These are phyloP conservation scores for Kondoa subrosea DNA, from an alignment of 768 basidiomycete genomes.

Conservation along the genomic window DNA sequence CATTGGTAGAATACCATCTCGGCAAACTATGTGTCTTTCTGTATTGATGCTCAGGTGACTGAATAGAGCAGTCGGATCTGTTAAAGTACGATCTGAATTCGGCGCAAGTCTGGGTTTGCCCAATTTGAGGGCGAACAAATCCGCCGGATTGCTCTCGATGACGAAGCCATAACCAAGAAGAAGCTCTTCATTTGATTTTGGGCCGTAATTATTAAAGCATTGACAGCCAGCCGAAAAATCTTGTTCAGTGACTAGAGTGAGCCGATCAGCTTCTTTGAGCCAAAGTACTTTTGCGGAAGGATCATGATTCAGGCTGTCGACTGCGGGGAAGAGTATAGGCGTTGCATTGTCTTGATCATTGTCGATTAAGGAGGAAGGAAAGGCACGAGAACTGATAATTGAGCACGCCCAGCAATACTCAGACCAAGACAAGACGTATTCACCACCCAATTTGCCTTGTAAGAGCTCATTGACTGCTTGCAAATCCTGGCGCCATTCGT, in stretches of 20 bases:
- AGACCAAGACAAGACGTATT: not conserved
- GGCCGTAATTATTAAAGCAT: slow-evolving; percentile 18
- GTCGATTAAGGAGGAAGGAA: slow-evolving; percentile 66
- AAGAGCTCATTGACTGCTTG: too few relatives aligned
- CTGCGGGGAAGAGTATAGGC: slow-evolving; percentile 68
- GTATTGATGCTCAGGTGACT: slow-evolving; percentile 40
- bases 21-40: slow-evolving; percentile 37
- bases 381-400: slow-evolving; percentile 49
- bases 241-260: slow-evolving; percentile 13
- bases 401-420: slow-evolving; percentile 24
- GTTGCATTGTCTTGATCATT: slow-evolving; percentile 40
- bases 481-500: not conserved
- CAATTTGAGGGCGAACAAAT: slow-evolving; percentile 44
- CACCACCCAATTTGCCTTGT: too few relatives aligned
- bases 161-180: slow-evolving; percentile 86
- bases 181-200: slow-evolving; percentile 47
- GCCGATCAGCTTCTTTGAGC: slow-evolving; percentile 37
- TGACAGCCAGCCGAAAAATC: not conserved
- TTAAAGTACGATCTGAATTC: slow-evolving; percentile 68
- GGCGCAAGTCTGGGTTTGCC: slow-evolving; percentile 9
- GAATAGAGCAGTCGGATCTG: not conserved
- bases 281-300: slow-evolving; percentile 68
- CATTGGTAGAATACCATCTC: slow-evolving; percentile 27
- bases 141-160: slow-evolving; percentile 59
- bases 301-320: slow-evolving; percentile 73